Conservation (phyloP, 768 basidiomycete genomes). For the Leccinum rimulosum region DNA sequence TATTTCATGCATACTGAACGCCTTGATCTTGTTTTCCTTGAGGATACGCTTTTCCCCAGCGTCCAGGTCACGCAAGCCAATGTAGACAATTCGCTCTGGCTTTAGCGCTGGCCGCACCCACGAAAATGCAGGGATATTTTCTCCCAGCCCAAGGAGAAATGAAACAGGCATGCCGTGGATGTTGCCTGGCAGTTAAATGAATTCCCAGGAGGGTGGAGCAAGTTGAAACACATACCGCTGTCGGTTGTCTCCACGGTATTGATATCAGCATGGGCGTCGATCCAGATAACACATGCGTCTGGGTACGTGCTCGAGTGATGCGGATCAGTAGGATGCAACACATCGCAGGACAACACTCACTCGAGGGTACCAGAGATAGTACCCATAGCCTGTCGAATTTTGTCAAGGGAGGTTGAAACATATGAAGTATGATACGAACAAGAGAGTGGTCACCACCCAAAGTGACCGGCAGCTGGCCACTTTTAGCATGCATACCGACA, state of each 20-base stretch:
- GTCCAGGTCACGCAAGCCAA: constrained; percentile 94
- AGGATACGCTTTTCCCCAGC: constrained; percentile 84
- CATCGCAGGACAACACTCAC: constrained; percentile 37
- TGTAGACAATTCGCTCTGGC: constrained; percentile 86
- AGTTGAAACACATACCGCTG: constrained; percentile 46
- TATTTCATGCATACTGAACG: constrained; percentile 90
- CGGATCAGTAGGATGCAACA: constrained; percentile 4
- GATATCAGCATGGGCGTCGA: constrained; percentile 97
- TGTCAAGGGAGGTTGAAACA: constrained; percentile 1
- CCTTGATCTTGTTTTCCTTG: constrained; percentile 75
- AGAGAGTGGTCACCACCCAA: constrained; percentile 96
- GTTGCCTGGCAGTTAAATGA: constrained; percentile 55
- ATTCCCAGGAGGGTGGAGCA: neutral
- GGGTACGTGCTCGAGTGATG: constrained; percentile 54
- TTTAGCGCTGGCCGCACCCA: constrained; percentile 68
- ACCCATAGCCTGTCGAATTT: constrained; percentile 67
- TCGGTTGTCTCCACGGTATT: constrained; percentile 84
- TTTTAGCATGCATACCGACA: constrained; percentile 72
- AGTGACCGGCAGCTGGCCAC: constrained; percentile 83
- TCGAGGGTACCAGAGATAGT: constrained; percentile 88
- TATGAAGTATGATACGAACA: constrained; percentile 41
- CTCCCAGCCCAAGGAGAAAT: constrained; percentile 66
- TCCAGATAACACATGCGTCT: constrained; percentile 88
- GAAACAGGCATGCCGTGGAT: constrained; percentile 98
- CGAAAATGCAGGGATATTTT: constrained; percentile 41